Percentiles rank a stretch among this genome's conserved stretches.
Evolutionary conservation across 192 early-diverging fungal species (phyloP).

Genomic region (Backusella tuberculispora): DNA sequence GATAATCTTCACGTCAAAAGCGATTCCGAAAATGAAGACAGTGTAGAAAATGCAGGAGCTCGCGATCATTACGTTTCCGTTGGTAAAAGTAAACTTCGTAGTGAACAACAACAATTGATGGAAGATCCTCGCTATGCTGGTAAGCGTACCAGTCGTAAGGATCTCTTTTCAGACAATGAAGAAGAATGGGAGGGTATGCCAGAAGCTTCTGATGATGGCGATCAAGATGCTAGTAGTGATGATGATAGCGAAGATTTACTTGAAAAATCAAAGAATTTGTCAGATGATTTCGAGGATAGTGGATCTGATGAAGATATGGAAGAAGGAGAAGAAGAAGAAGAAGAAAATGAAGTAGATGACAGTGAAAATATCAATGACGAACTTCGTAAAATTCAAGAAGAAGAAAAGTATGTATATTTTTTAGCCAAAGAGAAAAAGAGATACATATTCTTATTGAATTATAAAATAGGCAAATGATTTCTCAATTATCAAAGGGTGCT

Average conservation of each 20-base stretch:
- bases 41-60: conserved; percentile 50
- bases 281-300: conserved; percentile 39
- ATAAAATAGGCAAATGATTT: conserved; percentile 63
- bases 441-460: not conserved
- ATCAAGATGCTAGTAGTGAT: conserved; percentile 30
- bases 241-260: conserved; percentile 57
- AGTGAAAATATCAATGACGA: conserved; percentile 55
- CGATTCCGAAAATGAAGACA: conserved; percentile 45
- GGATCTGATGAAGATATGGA: conserved; percentile 45
- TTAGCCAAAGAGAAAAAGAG: not conserved
- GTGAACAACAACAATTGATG: conserved; percentile 59
- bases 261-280: conserved; percentile 35
- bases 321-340: conserved; percentile 43
- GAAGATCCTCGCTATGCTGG: conserved; percentile 78
- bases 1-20: conserved; percentile 44
- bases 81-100: conserved; percentile 71
- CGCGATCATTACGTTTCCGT: conserved; percentile 73
- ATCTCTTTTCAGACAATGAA: conserved; percentile 55
- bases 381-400: conserved; percentile 75
- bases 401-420: conserved; percentile 63
- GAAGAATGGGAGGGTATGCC: conserved; percentile 39
- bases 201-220: conserved; percentile 39
- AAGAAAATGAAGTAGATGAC: conserved; percentile 46
- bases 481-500: conserved; percentile 74
- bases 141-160: conserved; percentile 67